A percentile compares a stretch with the other conserved stretches of the same genome.
These are phyloP conservation scores for Cinchona pubescens DNA, from an alignment of 257 asterid genomes.

Conservation along the genomic window DNA sequence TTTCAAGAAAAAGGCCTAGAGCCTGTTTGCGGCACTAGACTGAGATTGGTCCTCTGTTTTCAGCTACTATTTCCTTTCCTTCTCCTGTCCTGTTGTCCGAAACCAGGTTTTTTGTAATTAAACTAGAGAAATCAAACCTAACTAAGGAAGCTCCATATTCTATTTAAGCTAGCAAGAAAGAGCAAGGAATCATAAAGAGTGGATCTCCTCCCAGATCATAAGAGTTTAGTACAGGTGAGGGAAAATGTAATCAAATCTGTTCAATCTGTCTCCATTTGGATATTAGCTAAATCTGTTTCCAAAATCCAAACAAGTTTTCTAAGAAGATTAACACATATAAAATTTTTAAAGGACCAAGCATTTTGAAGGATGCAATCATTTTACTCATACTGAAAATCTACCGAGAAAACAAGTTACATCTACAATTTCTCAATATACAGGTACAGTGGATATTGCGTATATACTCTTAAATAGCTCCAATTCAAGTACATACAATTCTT, in stretches of 20 bases:
- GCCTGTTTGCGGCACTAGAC: no score
- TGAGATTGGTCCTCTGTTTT: no score
- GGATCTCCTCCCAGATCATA: neutral
- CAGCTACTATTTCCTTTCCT: no score
- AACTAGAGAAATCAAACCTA: no score
- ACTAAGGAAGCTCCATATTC: slow-evolving; percentile 36
- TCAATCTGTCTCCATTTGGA: neutral
- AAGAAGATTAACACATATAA: neutral
- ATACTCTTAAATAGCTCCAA: neutral
- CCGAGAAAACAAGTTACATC: neutral
- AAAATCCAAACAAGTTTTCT: neutral
- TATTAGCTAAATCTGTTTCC: neutral
- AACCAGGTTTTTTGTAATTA: no score
- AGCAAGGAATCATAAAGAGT: neutral
- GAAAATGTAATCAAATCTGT: neutral
- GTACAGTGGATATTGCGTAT: neutral
- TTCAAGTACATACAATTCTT: neutral
- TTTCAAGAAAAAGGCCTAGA: no score
- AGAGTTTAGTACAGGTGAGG: neutral
- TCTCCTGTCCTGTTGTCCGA: neutral
- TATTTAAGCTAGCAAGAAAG: neutral
- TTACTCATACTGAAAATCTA: neutral
- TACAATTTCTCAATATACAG: neutral
- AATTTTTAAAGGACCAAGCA: neutral
- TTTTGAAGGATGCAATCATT: neutral